Percentiles rank a stretch among this genome's conserved stretches.
Conservation (phyloP, 768 basidiomycete genomes). For the Suillus plorans region DNA sequence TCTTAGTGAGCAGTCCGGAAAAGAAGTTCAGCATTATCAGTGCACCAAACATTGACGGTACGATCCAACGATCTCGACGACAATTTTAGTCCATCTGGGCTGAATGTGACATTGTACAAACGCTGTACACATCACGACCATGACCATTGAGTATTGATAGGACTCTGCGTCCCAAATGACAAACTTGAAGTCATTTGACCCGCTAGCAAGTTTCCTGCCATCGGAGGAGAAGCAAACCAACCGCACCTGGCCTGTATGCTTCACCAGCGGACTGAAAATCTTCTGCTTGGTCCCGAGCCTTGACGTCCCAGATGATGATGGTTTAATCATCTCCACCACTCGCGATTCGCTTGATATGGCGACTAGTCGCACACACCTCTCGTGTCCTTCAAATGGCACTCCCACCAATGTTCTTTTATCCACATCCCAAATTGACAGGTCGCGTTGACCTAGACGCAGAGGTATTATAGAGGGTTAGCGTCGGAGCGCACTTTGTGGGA, state of each 20-base stretch:
- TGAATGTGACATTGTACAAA: not conserved
- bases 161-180: not conserved
- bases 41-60: not conserved
- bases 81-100: not conserved
- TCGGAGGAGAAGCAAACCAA: not conserved
- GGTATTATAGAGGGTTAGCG: not conserved
- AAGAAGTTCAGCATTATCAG: not conserved
- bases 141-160: not conserved
- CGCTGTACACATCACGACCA: not conserved
- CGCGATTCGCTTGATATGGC: constrained; percentile 11
- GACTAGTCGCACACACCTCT: constrained; percentile 7
- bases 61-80: not conserved
- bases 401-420: not conserved
- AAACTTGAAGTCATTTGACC: not conserved
- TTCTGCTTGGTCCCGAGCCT: not conserved
- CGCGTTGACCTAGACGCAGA: not conserved
- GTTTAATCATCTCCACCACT: constrained; percentile 11
- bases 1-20: not conserved
- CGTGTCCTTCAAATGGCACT: not conserved
- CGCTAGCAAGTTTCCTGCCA: not conserved
- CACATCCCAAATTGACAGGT: not conserved
- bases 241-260: not conserved
- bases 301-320: not conserved
- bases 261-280: not conserved
- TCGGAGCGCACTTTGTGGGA: not conserved